Conservation (phyloP, 2,329 filamentous ascomycete species). For the Rutstroemia sp. region DNA sequence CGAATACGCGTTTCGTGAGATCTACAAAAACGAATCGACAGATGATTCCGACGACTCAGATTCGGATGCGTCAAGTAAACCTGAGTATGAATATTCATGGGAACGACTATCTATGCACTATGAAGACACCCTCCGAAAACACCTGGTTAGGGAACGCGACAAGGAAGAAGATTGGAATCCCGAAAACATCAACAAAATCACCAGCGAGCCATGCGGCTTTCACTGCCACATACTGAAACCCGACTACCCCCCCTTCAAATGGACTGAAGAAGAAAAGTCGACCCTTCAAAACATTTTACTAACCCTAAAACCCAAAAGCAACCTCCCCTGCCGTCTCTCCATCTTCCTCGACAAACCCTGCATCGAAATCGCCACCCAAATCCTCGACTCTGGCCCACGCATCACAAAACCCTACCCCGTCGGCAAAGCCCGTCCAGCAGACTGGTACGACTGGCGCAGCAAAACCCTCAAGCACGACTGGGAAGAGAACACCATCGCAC, state of each 20-base stretch:
- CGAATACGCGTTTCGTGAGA: slow-evolving; percentile 14
- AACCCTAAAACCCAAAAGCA: slow-evolving; percentile 9
- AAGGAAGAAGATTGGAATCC: neutral
- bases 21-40: slow-evolving; percentile 9
- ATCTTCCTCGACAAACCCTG: slow-evolving; percentile 22
- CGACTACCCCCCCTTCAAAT: neutral
- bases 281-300: slow-evolving; percentile 13
- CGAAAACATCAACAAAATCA: neutral
- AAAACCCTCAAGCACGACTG: slow-evolving; percentile 20
- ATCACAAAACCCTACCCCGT: neutral
- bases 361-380: slow-evolving; percentile 20
- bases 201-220: neutral
- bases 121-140: slow-evolving; percentile 18
- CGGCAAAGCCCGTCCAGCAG: slow-evolving; percentile 9
- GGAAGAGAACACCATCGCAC: slow-evolving; percentile 20
- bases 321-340: slow-evolving; percentile 22
- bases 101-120: slow-evolving; percentile 14
- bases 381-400: slow-evolving; percentile 7
- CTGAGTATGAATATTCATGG: slow-evolving; percentile 14
- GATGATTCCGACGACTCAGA: slow-evolving; percentile 7
- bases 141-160: slow-evolving; percentile 7
- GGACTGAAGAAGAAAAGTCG: neutral
- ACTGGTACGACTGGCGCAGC: slow-evolving; percentile 27
- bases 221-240: neutral
- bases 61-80: neutral